Percentiles rank a stretch among this genome's conserved stretches.
These are phyloP conservation scores for Fremontodendron californicum DNA, from an alignment of 345 rosid genomes.

Conservation along the genomic window DNA sequence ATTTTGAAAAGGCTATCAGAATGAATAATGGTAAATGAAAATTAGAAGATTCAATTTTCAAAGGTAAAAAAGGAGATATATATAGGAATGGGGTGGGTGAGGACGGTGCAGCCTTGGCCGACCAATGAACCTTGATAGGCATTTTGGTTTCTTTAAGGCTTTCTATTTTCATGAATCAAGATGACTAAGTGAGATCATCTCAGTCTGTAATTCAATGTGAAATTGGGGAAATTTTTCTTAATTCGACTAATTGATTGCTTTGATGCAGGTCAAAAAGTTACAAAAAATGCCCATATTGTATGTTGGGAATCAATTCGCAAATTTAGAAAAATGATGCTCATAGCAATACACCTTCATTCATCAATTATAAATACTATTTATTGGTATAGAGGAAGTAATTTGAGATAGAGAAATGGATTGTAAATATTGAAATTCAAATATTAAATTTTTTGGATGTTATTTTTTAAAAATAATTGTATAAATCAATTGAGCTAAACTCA, in stretches of 20 bases:
- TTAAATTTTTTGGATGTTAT: too few species aligned
- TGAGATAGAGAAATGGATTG: too few species aligned
- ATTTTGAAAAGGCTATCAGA: not conserved
- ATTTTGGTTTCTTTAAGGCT: not conserved
- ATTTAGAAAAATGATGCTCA: too few species aligned
- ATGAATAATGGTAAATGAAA: not conserved
- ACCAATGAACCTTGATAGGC: not conserved
- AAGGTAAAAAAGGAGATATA: not conserved
- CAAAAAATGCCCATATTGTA: not conserved
- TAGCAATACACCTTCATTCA: too few species aligned
- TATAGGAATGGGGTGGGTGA: not conserved
- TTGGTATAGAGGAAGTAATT: too few species aligned
- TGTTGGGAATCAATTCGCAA: not conserved
- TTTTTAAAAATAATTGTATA: too few species aligned
- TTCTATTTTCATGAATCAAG: not conserved
- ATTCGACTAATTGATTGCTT: not conserved
- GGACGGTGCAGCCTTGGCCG: constrained; percentile 22
- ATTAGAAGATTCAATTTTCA: not conserved
- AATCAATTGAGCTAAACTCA: too few species aligned
- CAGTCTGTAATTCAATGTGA: not conserved
- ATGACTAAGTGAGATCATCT: too few species aligned
- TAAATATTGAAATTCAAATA: too few species aligned
- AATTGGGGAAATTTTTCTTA: not conserved
- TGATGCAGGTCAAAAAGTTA: not conserved
- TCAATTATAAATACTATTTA: too few species aligned